Evolutionary conservation across 1,284 basidiomycete species (phyloP).

Genomic region (Rhodotorula sp.): DNA sequence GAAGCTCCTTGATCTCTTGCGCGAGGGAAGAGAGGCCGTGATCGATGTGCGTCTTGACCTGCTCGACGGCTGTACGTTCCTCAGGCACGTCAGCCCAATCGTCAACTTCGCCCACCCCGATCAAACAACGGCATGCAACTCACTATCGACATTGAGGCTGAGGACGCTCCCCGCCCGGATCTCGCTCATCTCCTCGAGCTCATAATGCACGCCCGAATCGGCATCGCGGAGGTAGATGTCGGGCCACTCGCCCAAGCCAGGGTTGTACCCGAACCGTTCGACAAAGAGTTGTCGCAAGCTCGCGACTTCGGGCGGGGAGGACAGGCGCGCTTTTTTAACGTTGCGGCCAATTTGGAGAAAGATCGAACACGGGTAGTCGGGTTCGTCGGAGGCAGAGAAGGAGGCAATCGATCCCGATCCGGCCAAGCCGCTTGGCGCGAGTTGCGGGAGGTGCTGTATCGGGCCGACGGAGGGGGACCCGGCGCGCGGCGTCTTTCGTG

Average conservation of each 20-base stretch:
- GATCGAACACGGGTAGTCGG: slow-evolving; percentile 59
- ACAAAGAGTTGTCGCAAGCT: slow-evolving; percentile 84
- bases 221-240: slow-evolving; percentile 93
- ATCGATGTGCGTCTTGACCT: slow-evolving; percentile 98
- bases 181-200: slow-evolving; percentile 93
- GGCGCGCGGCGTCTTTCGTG: background rate
- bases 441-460: background rate
- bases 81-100: background rate
- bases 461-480: background rate
- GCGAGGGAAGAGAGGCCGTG: slow-evolving; percentile 79
- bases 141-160: slow-evolving; percentile 94
- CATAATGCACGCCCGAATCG: slow-evolving; percentile 87
- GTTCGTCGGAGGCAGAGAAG: slow-evolving; percentile 3
- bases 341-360: slow-evolving; percentile 90
- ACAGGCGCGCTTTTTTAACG: slow-evolving; percentile 81
- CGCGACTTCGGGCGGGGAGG: slow-evolving; percentile 62
- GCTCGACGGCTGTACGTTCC: slow-evolving; percentile 72
- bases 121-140: slow-evolving; percentile 52
- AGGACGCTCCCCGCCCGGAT: slow-evolving; percentile 82
- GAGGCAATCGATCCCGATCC: background rate
- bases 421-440: background rate
- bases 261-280: slow-evolving; percentile 92
- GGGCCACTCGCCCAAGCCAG: slow-evolving; percentile 74
- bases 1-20: slow-evolving; percentile 89
- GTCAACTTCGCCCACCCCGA: too few species aligned